Evolutionary conservation across 1,139 yeast genomes (phyloP).

Genomic region (Candida tetrigidarum): DNA sequence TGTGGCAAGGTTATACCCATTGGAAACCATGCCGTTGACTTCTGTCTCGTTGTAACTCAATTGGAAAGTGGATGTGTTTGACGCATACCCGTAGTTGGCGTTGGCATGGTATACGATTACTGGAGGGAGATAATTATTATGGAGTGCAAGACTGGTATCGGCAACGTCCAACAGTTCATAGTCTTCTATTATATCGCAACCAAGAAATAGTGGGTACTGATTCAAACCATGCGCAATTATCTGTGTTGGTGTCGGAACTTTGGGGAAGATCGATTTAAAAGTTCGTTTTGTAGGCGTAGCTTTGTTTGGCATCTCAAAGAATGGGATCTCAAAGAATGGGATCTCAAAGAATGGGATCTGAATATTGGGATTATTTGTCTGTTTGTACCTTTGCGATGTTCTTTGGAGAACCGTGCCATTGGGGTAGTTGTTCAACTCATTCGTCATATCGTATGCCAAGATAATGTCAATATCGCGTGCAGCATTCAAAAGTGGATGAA

Average conservation of each 20-base stretch:
- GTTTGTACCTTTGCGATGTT: constrained; percentile 28
- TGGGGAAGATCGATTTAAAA: constrained; percentile 34
- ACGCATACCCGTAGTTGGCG: constrained; percentile 36
- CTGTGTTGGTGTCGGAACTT: constrained; percentile 37
- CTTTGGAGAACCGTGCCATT: constrained; percentile 36
- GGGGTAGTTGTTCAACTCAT: constrained; percentile 42
- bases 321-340: too few species aligned
- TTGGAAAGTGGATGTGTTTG: constrained; percentile 67
- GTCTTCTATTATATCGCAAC: constrained; percentile 50
- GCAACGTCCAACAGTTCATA: constrained; percentile 23
- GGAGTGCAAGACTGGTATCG: neutral
- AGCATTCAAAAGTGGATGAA: constrained; percentile 37
- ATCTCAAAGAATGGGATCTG: constrained; percentile 24
- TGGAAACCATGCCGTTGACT: constrained; percentile 46
- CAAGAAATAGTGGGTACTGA: constrained; percentile 54
- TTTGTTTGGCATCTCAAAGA: too few species aligned
- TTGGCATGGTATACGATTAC: constrained; percentile 59
- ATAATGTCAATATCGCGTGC: constrained; percentile 38
- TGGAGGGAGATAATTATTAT: constrained; percentile 45
- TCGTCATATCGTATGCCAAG: constrained; percentile 42
- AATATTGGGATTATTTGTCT: constrained; percentile 15
- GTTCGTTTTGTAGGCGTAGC: neutral
- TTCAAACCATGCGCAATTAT: constrained; percentile 32
- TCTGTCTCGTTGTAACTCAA: constrained; percentile 50
- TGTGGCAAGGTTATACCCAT: constrained; percentile 58